A percentile compares a stretch with the other conserved stretches of the same genome.
These are phyloP conservation scores for Trametes hirsuta DNA, from an alignment of 1,284 basidiomycete genomes.

Conservation along the genomic window DNA sequence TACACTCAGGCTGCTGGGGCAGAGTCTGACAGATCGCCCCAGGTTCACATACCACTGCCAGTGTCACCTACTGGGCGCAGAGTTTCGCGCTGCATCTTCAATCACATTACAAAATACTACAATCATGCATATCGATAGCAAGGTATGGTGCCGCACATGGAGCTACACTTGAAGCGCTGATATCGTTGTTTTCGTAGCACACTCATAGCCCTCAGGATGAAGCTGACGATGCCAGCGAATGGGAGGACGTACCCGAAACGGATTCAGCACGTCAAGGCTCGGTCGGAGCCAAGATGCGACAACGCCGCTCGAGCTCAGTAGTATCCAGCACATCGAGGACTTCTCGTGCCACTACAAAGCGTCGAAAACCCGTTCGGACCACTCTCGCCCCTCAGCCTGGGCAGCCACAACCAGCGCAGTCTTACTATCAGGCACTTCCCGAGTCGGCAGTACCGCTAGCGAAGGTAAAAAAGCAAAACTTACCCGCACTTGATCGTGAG, in stretches of 20 bases:
- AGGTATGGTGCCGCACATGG: too few species aligned
- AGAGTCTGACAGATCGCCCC: too few species aligned
- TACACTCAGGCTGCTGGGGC: too few species aligned
- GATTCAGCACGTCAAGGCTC: background rate
- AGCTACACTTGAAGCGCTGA: too few species aligned
- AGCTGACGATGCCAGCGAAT: constrained; percentile 15
- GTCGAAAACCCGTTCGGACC: constrained; percentile 26
- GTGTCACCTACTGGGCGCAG: too few species aligned
- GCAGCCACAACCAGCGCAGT: constrained; percentile 11
- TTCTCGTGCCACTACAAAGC: constrained; percentile 5
- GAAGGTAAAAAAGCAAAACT: background rate
- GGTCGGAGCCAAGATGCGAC: background rate
- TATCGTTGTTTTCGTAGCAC: too few species aligned
- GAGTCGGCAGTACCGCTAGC: background rate
- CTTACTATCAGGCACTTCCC: background rate
- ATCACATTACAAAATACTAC: too few species aligned
- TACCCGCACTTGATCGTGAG: constrained; percentile 17
- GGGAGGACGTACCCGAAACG: constrained; percentile 26
- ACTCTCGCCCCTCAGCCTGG: constrained; percentile 12
- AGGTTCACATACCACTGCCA: too few species aligned
- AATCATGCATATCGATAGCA: too few species aligned
- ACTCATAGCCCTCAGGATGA: background rate
- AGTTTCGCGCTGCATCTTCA: too few species aligned
- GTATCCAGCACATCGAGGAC: background rate
- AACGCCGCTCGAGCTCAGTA: background rate